Evolutionary conservation across 2,329 filamentous ascomycete genomes (phyloP), one percentile per base, ranked within the genome.

Genomic region (Aspergillus jensenii): DNA sequence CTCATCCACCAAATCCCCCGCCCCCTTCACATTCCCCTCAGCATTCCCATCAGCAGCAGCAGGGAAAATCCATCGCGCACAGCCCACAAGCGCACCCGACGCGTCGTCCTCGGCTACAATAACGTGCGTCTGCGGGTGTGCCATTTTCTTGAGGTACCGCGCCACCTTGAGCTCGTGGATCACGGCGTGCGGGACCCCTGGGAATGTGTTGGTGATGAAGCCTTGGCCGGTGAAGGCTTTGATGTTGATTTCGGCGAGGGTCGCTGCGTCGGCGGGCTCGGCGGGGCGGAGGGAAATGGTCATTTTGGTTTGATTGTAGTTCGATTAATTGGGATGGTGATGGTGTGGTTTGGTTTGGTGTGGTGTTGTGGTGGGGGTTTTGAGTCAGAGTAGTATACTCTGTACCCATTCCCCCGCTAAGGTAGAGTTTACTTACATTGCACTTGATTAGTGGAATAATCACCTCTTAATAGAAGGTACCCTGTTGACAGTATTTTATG

Each of bases 21-120:
- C 66, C 9, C 78, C 79, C 9, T 31, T 31, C 27, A 31, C 27
- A 11, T 11, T 31, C 27, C 27, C 8, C 7, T 14, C 11, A 6
- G 3, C n/a, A 39, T n/a, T 33, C 5, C 19, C 21, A 21, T 6
- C 21, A 9, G 12, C 41, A 2, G 15, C 25, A 2, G 23, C 17
- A 0, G 62, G 57, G 17, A 63, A 64, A 7, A 70, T 62, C 83
- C 82, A 85, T 63, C 83, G 81, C 4, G 77, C 76, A 56, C 80
- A 82, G 1, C 78, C 79, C 23, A 82, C 65, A 2, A 81, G 58
- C 48, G 65, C 52, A n/a, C 63, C 54, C 0, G 70, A 47, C 3
- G 43, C 21, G 0, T 48, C 40, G 49, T 79, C 76, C 5, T 71
- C 70, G 7, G 81, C 66, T 27, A 79, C 76, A 5, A 81, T 61